These are phyloP conservation scores for Acrodontium crateriforme DNA, from an alignment of 2,329 filamentous ascomycete species.

Conservation along the genomic window DNA sequence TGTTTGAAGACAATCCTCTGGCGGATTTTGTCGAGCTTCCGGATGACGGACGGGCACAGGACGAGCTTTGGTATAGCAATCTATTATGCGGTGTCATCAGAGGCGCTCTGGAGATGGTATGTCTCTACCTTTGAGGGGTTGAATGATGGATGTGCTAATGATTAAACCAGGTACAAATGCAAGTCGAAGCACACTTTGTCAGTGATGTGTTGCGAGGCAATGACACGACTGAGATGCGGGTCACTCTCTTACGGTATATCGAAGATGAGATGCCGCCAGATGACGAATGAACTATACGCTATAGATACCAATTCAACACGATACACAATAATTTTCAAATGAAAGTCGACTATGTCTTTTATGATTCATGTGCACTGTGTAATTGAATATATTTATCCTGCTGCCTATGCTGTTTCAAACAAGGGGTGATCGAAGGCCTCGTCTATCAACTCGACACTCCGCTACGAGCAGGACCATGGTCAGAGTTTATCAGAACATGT, in stretches of 20 bases:
- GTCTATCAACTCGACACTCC: no score
- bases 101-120: constrained; percentile 88
- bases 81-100: constrained; percentile 87
- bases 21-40: constrained; percentile 96
- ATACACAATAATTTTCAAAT: no score
- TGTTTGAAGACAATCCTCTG: constrained; percentile 93
- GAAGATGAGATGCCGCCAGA: constrained; percentile 96
- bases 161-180: constrained; percentile 66
- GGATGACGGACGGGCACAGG: constrained; percentile 87
- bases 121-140: constrained; percentile 8
- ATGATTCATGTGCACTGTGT: no score
- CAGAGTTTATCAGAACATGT: no score
- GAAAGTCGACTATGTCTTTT: neutral
- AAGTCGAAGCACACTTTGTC: constrained; percentile 92
- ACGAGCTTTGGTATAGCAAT: constrained; percentile 97
- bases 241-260: constrained; percentile 83
- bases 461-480: no score
- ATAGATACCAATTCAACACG: no score
- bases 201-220: constrained; percentile 87
- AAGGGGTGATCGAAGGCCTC: no score
- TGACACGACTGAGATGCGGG: constrained; percentile 93
- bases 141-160: neutral
- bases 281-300: constrained; percentile 66
- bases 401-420: no score
- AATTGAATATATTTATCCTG: no score